phyloP scores from a whole-genome alignment of 176 grass and related monocot species.

The Calamus simplicifolius region DNA sequence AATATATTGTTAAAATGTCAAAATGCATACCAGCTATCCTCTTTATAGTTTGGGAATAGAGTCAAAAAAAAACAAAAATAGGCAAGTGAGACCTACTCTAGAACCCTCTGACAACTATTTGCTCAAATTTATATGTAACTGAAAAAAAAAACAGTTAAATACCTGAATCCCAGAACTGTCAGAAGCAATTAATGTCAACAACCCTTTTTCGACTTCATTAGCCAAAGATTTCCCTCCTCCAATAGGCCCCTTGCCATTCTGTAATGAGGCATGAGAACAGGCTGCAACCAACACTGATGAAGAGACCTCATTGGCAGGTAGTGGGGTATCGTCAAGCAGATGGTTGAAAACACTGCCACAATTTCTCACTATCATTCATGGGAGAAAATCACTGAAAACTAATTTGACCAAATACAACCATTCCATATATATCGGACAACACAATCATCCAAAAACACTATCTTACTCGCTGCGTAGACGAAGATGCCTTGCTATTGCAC shows the following conservation, averaged over 20 bases:
- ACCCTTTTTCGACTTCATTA: slow-evolving; percentile 60
- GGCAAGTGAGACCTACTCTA: too few species aligned
- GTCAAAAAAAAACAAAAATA: not conserved
- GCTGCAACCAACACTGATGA: slow-evolving; percentile 54
- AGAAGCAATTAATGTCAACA: slow-evolving; percentile 55
- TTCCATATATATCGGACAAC: too few species aligned
- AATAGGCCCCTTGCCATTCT: slow-evolving; percentile 22
- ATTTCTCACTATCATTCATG: not conserved
- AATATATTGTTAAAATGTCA: too few species aligned
- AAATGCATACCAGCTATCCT: too few species aligned
- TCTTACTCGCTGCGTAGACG: slow-evolving; percentile 54
- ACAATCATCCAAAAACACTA: not conserved
- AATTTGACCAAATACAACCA: not conserved
- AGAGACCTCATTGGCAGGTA: slow-evolving; percentile 47
- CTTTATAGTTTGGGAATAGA: not conserved
- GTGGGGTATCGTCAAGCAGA: slow-evolving; percentile 70
- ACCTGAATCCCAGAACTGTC: slow-evolving; percentile 69
- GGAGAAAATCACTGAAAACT: slow-evolving; percentile 3
- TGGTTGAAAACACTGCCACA: slow-evolving; percentile 53
- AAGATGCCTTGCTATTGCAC: slow-evolving; percentile 62
- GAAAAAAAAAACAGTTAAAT: not conserved
- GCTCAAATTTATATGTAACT: too few species aligned
- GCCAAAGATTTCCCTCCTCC: slow-evolving; percentile 23
- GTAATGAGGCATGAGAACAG: slow-evolving; percentile 29
- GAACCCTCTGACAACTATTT: too few species aligned